phyloP scores from a whole-genome alignment of 805 yeast genomes.

The Candida takata region DNA sequence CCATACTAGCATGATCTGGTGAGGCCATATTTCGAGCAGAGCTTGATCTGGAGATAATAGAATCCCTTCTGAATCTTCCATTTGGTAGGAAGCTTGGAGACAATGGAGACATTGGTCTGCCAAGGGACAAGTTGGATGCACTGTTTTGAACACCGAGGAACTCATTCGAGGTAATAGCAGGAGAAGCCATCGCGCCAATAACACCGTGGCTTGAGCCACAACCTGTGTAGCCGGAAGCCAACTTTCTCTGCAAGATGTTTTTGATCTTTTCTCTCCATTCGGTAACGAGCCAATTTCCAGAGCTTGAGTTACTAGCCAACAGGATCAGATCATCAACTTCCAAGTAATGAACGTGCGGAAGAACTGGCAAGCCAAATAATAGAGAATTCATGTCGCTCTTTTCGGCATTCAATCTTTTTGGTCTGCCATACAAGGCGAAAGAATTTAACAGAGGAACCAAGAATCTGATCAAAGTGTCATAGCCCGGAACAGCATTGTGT shows the following conservation, averaged over 20 bases:
- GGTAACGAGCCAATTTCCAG: constrained; percentile 45
- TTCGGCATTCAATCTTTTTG: constrained; percentile 66
- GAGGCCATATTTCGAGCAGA: constrained; percentile 13
- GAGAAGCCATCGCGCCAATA: constrained; percentile 50
- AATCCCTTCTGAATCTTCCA: constrained; percentile 25
- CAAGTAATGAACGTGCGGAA: constrained; percentile 70
- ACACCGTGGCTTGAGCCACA: constrained; percentile 67
- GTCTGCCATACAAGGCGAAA: constrained; percentile 77
- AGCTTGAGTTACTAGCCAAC: constrained; percentile 28
- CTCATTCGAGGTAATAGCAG: constrained; percentile 33
- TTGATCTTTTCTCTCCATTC: constrained; percentile 57
- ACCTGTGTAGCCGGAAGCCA: constrained; percentile 61
- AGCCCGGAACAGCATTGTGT: constrained; percentile 78
- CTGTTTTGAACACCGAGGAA: constrained; percentile 19
- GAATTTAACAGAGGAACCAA: constrained; percentile 70
- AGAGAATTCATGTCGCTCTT: constrained; percentile 58
- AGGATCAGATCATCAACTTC: constrained; percentile 52
- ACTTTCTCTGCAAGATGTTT: constrained; percentile 45
- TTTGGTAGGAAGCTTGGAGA: constrained; percentile 33
- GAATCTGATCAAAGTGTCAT: constrained; percentile 78
- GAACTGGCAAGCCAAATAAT: constrained; percentile 75
- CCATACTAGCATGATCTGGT: constrained; percentile 9
- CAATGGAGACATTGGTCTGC: constrained; percentile 26
- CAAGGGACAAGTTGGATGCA: constrained; percentile 11
- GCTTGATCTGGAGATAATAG: constrained; percentile 17